Evolutionary conservation across 2,329 filamentous ascomycete genomes (phyloP).

Genomic region (Albifimbria verrucaria): DNA sequence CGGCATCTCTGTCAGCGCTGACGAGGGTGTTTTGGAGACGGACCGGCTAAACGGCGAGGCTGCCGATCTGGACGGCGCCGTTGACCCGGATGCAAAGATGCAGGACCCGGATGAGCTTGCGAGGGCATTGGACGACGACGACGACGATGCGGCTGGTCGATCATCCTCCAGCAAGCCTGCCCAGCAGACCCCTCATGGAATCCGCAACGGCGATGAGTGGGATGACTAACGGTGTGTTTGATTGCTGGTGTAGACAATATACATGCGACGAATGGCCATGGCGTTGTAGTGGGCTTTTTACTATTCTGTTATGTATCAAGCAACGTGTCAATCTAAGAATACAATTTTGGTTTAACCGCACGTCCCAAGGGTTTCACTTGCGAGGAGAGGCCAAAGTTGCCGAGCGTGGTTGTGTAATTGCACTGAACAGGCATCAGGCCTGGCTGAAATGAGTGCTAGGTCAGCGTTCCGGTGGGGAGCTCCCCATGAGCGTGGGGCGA

Average conservation of each 20-base stretch:
- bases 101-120: slow-evolving; percentile 64
- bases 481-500: neutral
- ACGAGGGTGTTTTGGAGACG: slow-evolving; percentile 54
- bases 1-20: slow-evolving; percentile 64
- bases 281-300: neutral
- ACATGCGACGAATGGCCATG: neutral
- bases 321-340: too few relatives aligned
- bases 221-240: slow-evolving; percentile 24
- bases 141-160: slow-evolving; percentile 33
- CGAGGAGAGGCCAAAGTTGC: too few relatives aligned
- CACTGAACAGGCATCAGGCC: too few relatives aligned
- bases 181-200: slow-evolving; percentile 31
- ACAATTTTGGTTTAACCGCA: too few relatives aligned
- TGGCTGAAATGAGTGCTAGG: too few relatives aligned
- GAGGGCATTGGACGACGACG: slow-evolving; percentile 54
- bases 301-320: neutral
- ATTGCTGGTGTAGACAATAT: neutral
- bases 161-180: slow-evolving; percentile 19
- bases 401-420: too few relatives aligned
- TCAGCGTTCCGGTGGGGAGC: too few relatives aligned
- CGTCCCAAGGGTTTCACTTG: too few relatives aligned
- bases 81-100: slow-evolving; percentile 64
- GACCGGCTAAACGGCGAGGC: slow-evolving; percentile 46
- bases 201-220: slow-evolving; percentile 48
- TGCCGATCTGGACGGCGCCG: slow-evolving; percentile 40